A percentile compares a stretch with the other conserved stretches of the same genome.
phyloP scores from a whole-genome alignment of 192 early-diverging fungal species.

The Allomyces macrogynus region DNA sequence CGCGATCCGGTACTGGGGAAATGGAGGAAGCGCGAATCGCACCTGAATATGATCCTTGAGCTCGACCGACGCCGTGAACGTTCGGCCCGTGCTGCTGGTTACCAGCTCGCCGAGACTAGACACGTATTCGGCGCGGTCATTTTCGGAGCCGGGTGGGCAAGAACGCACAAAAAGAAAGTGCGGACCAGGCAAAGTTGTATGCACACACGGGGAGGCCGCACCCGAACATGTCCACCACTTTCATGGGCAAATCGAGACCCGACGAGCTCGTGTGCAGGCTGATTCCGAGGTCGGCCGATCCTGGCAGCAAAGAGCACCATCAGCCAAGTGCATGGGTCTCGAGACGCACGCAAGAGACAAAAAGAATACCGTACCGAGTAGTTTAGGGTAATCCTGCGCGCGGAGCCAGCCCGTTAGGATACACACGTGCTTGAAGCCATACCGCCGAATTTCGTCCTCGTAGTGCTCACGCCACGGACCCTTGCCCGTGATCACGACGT shows the following conservation, averaged over 20 bases:
- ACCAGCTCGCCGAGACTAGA: no score
- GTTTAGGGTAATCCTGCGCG: conserved; percentile 58
- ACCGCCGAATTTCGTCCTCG: conserved; percentile 32
- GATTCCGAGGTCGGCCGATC: conserved; percentile 81
- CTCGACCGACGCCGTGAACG: no score
- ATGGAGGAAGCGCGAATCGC: no score
- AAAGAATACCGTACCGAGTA: conserved; percentile 34
- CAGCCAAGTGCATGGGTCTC: background rate
- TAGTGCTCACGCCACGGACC: conserved; percentile 61
- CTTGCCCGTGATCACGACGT: conserved; percentile 81
- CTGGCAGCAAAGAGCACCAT: conserved; percentile 10
- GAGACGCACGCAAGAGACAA: background rate
- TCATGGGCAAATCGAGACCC: conserved; percentile 95
- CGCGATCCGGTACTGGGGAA: no score
- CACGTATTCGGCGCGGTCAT: no score
- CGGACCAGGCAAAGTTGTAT: conserved; percentile 29
- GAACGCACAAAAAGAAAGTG: background rate
- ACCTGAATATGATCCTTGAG: no score
- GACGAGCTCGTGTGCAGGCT: conserved; percentile 85
- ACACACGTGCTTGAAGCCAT: conserved; percentile 25
- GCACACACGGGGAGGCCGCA: conserved; percentile 81
- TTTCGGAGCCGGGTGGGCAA: background rate
- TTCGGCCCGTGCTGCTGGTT: no score
- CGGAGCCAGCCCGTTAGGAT: conserved; percentile 66
- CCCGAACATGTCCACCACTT: conserved; percentile 97